Evolutionary conservation across 352 stramenopile species (phyloP).

Genomic region (Peronospora tabacina): DNA sequence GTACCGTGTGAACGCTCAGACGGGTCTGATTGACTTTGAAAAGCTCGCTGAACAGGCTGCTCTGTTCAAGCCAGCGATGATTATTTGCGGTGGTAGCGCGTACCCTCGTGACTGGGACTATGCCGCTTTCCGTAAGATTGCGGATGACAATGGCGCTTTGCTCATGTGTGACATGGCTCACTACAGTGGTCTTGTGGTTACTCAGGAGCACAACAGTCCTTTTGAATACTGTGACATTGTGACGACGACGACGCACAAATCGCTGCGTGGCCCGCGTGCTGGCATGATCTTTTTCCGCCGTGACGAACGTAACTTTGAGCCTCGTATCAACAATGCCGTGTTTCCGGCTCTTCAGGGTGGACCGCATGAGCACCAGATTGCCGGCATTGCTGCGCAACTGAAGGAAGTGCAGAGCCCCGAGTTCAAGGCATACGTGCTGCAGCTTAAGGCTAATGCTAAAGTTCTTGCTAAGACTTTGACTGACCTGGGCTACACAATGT

Average conservation of each 20-base stretch:
- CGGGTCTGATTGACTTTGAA: slow-evolving; percentile 96
- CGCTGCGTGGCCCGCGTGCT: slow-evolving; percentile 92
- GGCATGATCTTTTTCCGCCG: slow-evolving; percentile 99
- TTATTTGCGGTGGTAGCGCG: slow-evolving; percentile 95
- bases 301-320: slow-evolving; percentile 91
- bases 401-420: slow-evolving; percentile 95
- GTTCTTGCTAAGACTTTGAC: slow-evolving; percentile 89
- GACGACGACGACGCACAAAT: slow-evolving; percentile 99
- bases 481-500: slow-evolving; percentile 92
- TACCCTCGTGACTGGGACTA: slow-evolving; percentile 99
- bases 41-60: slow-evolving; percentile 89
- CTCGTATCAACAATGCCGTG: slow-evolving; percentile 96
- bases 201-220: slow-evolving; percentile 89
- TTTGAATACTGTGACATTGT: slow-evolving; percentile 99
- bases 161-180: slow-evolving; percentile 99
- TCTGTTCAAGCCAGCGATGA: slow-evolving; percentile 97
- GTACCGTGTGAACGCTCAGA: slow-evolving; percentile 93
- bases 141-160: slow-evolving; percentile 94
- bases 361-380: slow-evolving; percentile 98
- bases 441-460: slow-evolving; percentile 94
- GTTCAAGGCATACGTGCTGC: slow-evolving; percentile 94
- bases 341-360: slow-evolving; percentile 97
- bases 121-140: slow-evolving; percentile 94
- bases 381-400: slow-evolving; percentile 96
- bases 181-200: slow-evolving; percentile 96